These are phyloP conservation scores for Nigrograna mackinnonii DNA, from an alignment of 2,329 filamentous ascomycete species.

Conservation along the genomic window DNA sequence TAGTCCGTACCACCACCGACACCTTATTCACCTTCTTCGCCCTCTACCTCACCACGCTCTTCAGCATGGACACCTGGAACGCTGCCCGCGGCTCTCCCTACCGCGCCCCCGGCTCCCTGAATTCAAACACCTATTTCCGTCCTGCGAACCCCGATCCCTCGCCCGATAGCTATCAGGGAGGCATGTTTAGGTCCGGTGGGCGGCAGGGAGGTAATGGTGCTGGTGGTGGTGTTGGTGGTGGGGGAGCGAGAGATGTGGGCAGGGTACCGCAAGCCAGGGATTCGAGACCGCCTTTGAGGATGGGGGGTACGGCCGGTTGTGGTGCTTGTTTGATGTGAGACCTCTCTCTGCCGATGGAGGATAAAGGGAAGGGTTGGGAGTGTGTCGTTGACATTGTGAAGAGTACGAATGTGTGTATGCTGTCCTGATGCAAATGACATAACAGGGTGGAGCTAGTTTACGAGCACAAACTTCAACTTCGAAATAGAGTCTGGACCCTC, in stretches of 20 bases:
- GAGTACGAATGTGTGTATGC: too few species aligned
- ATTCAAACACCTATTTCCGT: constrained; percentile 21
- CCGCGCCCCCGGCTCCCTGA: constrained; percentile 23
- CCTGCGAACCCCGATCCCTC: constrained; percentile 20
- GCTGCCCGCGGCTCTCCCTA: constrained; percentile 37
- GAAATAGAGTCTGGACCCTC: too few species aligned
- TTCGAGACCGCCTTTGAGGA: constrained; percentile 27
- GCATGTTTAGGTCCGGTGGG: constrained; percentile 22
- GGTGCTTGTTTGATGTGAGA: constrained; percentile 38
- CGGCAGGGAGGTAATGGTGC: constrained; percentile 26
- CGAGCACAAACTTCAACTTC: too few species aligned
- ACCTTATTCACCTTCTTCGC: constrained; percentile 37
- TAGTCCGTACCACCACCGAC: constrained; percentile 15
- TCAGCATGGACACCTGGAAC: constrained; percentile 40
- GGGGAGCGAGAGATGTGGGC: constrained; percentile 18
- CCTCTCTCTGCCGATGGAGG: too few species aligned
- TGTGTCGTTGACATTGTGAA: too few species aligned
- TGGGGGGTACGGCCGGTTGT: constrained; percentile 28
- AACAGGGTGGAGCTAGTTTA: too few species aligned
- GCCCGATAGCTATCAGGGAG: constrained; percentile 31
- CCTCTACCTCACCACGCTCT: constrained; percentile 44
- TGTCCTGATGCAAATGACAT: too few species aligned
- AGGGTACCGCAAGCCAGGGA: constrained; percentile 24
- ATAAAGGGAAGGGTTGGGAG: too few species aligned
- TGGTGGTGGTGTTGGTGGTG: constrained; percentile 12